Percentiles rank a stretch among this genome's conserved stretches.
Conservation (phyloP, 495 filamentous ascomycete genomes). For the Geopyxis carbonaria region DNA sequence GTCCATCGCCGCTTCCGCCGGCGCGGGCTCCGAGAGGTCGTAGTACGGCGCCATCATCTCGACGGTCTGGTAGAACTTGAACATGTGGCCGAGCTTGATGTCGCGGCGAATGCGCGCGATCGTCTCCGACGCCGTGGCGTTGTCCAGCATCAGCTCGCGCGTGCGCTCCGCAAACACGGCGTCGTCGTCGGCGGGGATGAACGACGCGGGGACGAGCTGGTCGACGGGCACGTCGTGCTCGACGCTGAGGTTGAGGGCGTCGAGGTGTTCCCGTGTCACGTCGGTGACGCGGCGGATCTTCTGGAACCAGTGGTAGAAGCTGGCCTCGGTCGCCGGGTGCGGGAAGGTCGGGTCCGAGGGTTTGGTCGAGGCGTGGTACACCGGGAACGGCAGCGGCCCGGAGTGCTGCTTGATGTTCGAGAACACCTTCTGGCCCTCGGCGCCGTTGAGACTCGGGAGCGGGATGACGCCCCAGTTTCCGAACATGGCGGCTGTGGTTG, state of each 20-base stretch:
- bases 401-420: conserved; percentile 1
- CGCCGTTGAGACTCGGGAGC: conserved; percentile 9
- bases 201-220: conserved; percentile 8
- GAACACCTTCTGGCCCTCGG: background rate
- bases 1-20: conserved; percentile 1
- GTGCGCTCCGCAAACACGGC: conserved; percentile 14
- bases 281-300: conserved; percentile 24
- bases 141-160: conserved; percentile 18
- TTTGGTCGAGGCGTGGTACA: conserved; percentile 1
- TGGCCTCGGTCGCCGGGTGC: conserved; percentile 9
- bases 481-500: conserved; percentile 17
- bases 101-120: conserved; percentile 19
- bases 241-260: conserved; percentile 19
- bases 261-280: conserved; percentile 20
- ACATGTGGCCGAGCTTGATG: conserved; percentile 24
- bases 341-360: conserved; percentile 16
- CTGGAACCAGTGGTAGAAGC: conserved; percentile 21
- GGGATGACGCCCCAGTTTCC: conserved; percentile 9
- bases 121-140: conserved; percentile 15
- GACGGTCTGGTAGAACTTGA: conserved; percentile 21
- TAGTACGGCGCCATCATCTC: conserved; percentile 22
- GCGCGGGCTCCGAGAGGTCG: conserved; percentile 7
- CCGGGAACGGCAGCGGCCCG: conserved; percentile 4
- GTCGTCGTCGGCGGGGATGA: conserved; percentile 18
- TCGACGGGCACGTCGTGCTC: conserved; percentile 22